A percentile compares a stretch with the other conserved stretches of the same genome.
Conservation (phyloP, 2,329 filamentous ascomycete species). For the Cercospora brassicicola region DNA sequence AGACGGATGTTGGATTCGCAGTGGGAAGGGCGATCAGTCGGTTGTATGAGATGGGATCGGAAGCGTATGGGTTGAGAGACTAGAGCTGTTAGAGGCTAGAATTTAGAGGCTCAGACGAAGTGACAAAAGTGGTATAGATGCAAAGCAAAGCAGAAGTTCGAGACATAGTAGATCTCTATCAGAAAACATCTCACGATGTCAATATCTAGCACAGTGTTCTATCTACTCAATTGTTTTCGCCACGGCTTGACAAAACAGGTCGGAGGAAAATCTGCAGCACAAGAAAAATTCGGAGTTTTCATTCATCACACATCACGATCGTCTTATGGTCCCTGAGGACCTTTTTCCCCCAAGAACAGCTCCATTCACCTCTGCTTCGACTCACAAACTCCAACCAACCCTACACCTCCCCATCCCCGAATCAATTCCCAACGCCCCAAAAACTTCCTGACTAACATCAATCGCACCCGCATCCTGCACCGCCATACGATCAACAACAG, state of each 20-base stretch:
- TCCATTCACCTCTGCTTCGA: too few species aligned
- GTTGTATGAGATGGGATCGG: conserved; percentile 35
- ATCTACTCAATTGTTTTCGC: background rate
- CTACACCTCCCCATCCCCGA: background rate
- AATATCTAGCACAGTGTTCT: background rate
- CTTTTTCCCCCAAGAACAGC: too few species aligned
- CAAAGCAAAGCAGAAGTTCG: background rate
- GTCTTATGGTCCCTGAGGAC: too few species aligned
- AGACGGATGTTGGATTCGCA: conserved; percentile 36
- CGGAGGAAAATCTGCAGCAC: too few species aligned
- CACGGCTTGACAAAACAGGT: too few species aligned
- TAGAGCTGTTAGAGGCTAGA: too few species aligned
- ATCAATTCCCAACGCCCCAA: background rate
- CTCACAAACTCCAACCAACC: background rate
- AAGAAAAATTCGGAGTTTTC: too few species aligned
- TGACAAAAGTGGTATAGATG: background rate
- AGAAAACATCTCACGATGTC: background rate
- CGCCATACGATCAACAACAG: background rate
- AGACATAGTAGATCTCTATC: background rate
- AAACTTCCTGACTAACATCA: background rate
- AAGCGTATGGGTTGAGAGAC: too few species aligned
- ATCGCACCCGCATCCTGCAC: background rate
- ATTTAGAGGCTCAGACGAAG: too few species aligned
- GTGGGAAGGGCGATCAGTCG: conserved; percentile 33
- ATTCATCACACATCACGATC: too few species aligned